A percentile compares a stretch with the other conserved stretches of the same genome.
These are phyloP conservation scores for Fonsecaea monophora DNA, from an alignment of 2,329 filamentous ascomycete species.

Conservation along the genomic window DNA sequence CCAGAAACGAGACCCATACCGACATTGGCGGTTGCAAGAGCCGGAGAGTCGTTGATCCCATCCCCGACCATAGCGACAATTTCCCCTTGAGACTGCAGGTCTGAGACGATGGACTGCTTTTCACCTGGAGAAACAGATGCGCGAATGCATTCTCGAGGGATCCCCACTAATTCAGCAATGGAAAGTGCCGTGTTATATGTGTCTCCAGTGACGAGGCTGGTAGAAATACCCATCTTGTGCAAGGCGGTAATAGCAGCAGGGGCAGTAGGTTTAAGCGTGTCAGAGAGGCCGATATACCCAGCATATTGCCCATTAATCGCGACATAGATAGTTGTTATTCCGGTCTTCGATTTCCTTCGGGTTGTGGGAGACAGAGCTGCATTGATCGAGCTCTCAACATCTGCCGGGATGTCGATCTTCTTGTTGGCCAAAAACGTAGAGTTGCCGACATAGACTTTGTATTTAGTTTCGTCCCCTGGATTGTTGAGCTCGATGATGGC, in stretches of 20 bases:
- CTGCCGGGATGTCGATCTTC: conserved; percentile 61
- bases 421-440: conserved; percentile 75
- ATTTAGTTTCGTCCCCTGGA: conserved; percentile 69
- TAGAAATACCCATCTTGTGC: conserved; percentile 81
- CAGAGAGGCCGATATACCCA: conserved; percentile 81
- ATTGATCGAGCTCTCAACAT: conserved; percentile 47
- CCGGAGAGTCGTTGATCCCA: conserved; percentile 97
- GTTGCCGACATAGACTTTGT: conserved; percentile 84
- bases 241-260: conserved; percentile 81
- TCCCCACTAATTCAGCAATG: conserved; percentile 83
- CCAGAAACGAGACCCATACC: conserved; percentile 92
- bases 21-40: conserved; percentile 87
- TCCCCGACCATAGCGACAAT: conserved; percentile 96
- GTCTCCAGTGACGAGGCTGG: conserved; percentile 93
- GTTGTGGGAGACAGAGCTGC: conserved; percentile 38
- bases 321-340: conserved; percentile 89
- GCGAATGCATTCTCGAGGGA: conserved; percentile 75
- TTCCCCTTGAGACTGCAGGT: conserved; percentile 75
- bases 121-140: conserved; percentile 89
- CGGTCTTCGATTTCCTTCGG: conserved; percentile 55
- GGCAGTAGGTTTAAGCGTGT: conserved; percentile 89
- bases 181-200: conserved; percentile 82
- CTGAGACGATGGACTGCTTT: conserved; percentile 83
- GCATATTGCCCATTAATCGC: conserved; percentile 83
- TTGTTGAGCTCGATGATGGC: conserved; percentile 73